Base-by-base conservation (phyloP, 2,329 filamentous ascomycete species). In the Neospermospora avenae region DNA sequence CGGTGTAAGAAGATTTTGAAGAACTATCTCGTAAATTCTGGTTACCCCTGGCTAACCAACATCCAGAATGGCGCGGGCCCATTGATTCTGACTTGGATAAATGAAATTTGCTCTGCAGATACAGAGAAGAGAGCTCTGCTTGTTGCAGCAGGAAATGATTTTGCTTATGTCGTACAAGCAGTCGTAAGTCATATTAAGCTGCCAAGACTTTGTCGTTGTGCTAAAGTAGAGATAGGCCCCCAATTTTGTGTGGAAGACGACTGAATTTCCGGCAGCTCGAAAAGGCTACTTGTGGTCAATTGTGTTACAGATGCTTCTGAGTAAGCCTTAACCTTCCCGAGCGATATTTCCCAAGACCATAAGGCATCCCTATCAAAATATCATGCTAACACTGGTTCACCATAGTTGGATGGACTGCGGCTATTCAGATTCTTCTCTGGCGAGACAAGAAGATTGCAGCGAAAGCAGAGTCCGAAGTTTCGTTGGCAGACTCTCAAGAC, bases 111-210 rank as follows among this genome's bases (percentile, higher is more conserved):
- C 60, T 74, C 78, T 3, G 73, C 74, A 3, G 79, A 86, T 49
- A 83, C 85, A 57, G 86, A 90, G 71, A 86, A 89, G 73, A 76
- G 86, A 10, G 85, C 87, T 0, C 75, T 90, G 3, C 84, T 89
- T 0, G 80, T 86, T 0, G 86, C 78, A 0, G 74, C 78, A 16
- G 89, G 89, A 84, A 90, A 89, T 61, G 81, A 87, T 69, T 81
- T 89, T 75, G 86, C 85, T 0, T 88, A 89, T 61, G 84, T 88
- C 1, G 73, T 90, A 45, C 85, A 89, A 68, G 84, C 86, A 8
- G 66, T 76, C 28, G 70, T 72, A 65, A 51, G 70, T 52, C 37
- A 16, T 20, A 8, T 42, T 20, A n/a, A 20, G n/a, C 5, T 2
- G n/a, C 16, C 7, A 20, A 18, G 16, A 20, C 7, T 6, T n/a